Evolutionary conservation across 2,329 filamentous ascomycete species (phyloP).

Genomic region (Trichoderma citrinoviride): DNA sequence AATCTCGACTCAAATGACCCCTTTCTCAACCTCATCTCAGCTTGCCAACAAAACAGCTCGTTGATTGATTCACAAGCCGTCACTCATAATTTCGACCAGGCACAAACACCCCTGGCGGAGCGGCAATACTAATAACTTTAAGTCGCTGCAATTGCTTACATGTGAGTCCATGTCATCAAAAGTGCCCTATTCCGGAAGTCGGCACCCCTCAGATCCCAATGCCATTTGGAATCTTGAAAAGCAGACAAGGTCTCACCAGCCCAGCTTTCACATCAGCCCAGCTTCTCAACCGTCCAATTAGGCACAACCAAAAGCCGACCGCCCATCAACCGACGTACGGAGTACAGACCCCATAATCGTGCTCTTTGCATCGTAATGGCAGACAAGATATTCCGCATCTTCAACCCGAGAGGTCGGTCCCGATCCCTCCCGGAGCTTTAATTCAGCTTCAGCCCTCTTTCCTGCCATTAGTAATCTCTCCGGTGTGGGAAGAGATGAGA

Average conservation of each 20-base stretch:
- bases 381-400: conserved; percentile 34
- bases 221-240: neutral
- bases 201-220: neutral
- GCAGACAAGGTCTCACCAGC: neutral
- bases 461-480: neutral
- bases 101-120: no score
- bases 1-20: neutral
- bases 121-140: no score
- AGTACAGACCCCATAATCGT: neutral
- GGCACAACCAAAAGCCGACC: neutral
- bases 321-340: neutral
- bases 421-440: neutral
- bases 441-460: neutral
- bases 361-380: conserved; percentile 20
- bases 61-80: no score
- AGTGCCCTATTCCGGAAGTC: neutral
- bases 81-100: no score
- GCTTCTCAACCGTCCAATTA: conserved; percentile 7
- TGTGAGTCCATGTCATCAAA: no score
- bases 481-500: neutral
- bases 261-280: neutral
- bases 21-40: neutral
- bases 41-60: no score
- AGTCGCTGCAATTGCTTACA: neutral
- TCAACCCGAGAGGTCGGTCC: conserved; percentile 31